Evolutionary conservation across 2,329 filamentous ascomycete genomes (phyloP).

Genomic region (Dryadomyces sulphureus): DNA sequence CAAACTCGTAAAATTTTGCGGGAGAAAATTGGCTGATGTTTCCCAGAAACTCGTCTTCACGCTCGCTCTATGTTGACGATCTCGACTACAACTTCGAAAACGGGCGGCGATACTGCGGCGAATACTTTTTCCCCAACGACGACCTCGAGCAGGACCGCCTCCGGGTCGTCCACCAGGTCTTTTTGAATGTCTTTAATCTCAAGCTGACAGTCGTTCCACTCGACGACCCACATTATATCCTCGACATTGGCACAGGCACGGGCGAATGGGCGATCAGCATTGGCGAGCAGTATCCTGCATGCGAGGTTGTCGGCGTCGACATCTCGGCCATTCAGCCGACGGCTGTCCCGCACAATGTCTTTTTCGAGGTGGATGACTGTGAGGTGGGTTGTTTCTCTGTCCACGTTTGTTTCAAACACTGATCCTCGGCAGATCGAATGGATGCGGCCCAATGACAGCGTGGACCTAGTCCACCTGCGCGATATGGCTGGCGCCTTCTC

Average conservation of each 20-base stretch:
- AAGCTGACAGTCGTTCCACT: constrained; percentile 19
- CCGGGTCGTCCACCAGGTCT: constrained; percentile 19
- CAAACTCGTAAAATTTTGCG: neutral
- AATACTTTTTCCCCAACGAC: constrained; percentile 47
- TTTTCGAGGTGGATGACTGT: constrained; percentile 45
- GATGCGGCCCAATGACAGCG: constrained; percentile 34
- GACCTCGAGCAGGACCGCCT: constrained; percentile 31
- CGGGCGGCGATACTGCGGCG: constrained; percentile 42
- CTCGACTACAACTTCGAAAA: constrained; percentile 39
- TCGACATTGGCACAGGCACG: constrained; percentile 46
- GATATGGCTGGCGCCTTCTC: constrained; percentile 40
- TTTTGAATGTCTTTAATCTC: constrained; percentile 17
- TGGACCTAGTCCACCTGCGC: constrained; percentile 43
- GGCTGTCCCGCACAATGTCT: constrained; percentile 41
- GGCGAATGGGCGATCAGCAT: constrained; percentile 38
- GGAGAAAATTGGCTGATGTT: neutral
- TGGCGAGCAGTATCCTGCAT: constrained; percentile 36
- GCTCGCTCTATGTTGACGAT: constrained; percentile 19
- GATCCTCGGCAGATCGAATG: constrained; percentile 24
- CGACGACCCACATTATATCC: constrained; percentile 25
- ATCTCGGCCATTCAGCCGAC: constrained; percentile 44
- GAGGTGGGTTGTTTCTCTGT: constrained; percentile 19
- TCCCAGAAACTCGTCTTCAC: constrained; percentile 17
- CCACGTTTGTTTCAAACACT: neutral
- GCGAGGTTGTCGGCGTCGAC: constrained; percentile 43